These are phyloP conservation scores for Neotropicomus parvogracilis DNA, from an alignment of 1,284 basidiomycete genomes.

Conservation along the genomic window DNA sequence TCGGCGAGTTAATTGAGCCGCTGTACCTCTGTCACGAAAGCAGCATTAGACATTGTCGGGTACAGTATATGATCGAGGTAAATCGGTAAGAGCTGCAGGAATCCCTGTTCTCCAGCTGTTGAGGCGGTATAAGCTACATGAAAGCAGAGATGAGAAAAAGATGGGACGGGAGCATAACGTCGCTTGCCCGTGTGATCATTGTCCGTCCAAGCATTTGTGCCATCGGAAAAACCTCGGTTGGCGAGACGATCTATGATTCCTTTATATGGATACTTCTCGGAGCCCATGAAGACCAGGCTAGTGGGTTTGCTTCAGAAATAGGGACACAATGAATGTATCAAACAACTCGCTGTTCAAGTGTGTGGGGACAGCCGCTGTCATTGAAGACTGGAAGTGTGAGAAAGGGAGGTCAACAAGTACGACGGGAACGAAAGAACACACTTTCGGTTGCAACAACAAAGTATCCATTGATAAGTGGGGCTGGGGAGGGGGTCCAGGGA, in stretches of 20 bases:
- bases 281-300: constrained; percentile 91
- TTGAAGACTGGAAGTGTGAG: constrained; percentile 66
- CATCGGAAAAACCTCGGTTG: constrained; percentile 92
- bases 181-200: constrained; percentile 67
- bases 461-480: constrained; percentile 89
- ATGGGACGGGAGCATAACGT: not conserved
- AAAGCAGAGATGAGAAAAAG: constrained; percentile 1
- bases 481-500: constrained; percentile 38
- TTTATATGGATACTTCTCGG: constrained; percentile 94
- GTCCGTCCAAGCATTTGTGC: constrained; percentile 87
- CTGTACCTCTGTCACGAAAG: constrained; percentile 86
- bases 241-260: constrained; percentile 97
- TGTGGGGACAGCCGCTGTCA: constrained; percentile 91
- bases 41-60: constrained; percentile 89
- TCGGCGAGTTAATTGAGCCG: not conserved
- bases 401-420: not conserved
- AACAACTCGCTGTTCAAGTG: constrained; percentile 78
- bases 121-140: constrained; percentile 83
- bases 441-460: constrained; percentile 93
- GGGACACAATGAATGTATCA: not conserved
- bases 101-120: constrained; percentile 96
- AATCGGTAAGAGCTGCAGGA: constrained; percentile 90
- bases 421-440: constrained; percentile 33
- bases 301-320: constrained; percentile 10
- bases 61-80: constrained; percentile 98